Conservation (phyloP, 1,284 basidiomycete species). For the Nidula niveotomentosa region DNA sequence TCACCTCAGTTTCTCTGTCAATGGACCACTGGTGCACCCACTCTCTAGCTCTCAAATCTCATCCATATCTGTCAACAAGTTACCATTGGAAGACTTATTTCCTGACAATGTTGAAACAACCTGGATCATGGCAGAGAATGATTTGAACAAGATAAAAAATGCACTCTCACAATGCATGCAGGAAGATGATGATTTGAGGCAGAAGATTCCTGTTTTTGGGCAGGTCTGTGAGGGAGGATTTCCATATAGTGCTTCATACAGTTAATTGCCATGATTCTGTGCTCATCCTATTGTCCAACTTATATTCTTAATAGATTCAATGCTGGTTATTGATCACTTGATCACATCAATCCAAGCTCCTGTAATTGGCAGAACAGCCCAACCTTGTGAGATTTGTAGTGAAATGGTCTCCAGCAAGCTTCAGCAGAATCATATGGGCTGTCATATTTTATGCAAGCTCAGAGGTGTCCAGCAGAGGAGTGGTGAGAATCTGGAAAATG, state of each 20-base stretch:
- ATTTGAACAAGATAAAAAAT: neutral
- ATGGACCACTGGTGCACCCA: neutral
- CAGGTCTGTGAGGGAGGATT: neutral
- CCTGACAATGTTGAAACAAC: neutral
- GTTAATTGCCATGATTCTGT: too few species aligned
- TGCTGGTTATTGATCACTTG: neutral
- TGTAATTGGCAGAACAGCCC: neutral
- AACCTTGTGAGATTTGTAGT: slow-evolving; percentile 7
- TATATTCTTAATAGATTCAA: neutral
- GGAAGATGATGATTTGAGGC: neutral
- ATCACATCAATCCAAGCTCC: neutral
- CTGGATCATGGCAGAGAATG: neutral
- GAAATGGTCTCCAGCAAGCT: neutral
- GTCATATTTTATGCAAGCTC: slow-evolving; percentile 6
- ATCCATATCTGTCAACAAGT: neutral
- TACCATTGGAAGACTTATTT: too few species aligned
- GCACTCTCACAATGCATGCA: neutral
- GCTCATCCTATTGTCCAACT: too few species aligned
- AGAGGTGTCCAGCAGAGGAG: slow-evolving; percentile 3
- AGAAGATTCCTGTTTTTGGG: neutral
- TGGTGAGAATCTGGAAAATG: too few species aligned
- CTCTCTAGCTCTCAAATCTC: neutral
- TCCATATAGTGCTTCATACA: too few species aligned
- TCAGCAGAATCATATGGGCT: slow-evolving; percentile 11
- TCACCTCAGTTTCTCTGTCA: slow-evolving; percentile 1